These are phyloP conservation scores for Plectosphaerella plurivora DNA, from an alignment of 2,329 filamentous ascomycete genomes.

Conservation along the genomic window DNA sequence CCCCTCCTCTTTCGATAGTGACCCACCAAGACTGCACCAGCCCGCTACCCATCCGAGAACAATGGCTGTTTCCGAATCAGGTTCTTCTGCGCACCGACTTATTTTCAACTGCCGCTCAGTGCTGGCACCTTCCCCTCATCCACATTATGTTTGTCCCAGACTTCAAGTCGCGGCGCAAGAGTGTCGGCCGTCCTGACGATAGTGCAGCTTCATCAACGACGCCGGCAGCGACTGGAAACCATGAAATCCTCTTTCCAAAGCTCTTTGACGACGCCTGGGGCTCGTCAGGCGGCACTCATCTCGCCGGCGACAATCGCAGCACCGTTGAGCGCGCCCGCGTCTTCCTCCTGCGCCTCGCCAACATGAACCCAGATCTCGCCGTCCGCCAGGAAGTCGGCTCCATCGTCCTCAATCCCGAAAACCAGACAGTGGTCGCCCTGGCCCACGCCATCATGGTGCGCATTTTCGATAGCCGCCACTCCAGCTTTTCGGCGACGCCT, in stretches of 20 bases:
- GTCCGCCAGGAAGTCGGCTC: slow-evolving; percentile 16
- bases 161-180: not conserved
- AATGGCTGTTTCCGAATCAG: too few species aligned
- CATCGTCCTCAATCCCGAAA: slow-evolving; percentile 18
- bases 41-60: too few species aligned
- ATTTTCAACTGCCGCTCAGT: too few species aligned
- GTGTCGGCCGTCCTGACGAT: not conserved
- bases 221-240: not conserved
- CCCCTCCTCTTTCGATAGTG: too few species aligned
- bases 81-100: too few species aligned
- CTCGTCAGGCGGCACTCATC: not conserved
- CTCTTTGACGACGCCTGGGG: slow-evolving; percentile 28
- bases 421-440: slow-evolving; percentile 19
- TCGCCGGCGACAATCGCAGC: slow-evolving; percentile 9
- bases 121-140: too few species aligned
- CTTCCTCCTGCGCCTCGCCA: slow-evolving; percentile 23
- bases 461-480: slow-evolving; percentile 22
- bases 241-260: slow-evolving; percentile 23
- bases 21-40: too few species aligned
- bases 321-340: slow-evolving; percentile 24
- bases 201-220: not conserved
- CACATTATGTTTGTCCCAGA: not conserved
- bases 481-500: slow-evolving; percentile 21
- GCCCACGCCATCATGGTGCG: slow-evolving; percentile 20
- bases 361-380: slow-evolving; percentile 19